Evolutionary conservation across 352 stramenopile genomes (phyloP).

Genomic region (Globisporangium perplexum): DNA sequence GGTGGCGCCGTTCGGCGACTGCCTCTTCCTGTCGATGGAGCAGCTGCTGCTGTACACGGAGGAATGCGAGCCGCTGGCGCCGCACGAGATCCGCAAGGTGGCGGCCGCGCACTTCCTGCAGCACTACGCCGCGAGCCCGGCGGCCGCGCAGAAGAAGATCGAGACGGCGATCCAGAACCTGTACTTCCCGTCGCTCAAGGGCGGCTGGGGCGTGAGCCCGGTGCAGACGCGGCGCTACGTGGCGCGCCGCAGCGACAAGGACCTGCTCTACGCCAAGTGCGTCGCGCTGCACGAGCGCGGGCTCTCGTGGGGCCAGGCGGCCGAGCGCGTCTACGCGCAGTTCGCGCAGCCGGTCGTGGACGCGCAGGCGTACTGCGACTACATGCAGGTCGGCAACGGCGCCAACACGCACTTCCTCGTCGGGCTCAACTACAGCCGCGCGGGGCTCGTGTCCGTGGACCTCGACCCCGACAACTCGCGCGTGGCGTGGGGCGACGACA

Average conservation of each 20-base stretch:
- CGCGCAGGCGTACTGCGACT: conserved; percentile 78
- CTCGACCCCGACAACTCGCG: conserved; percentile 67
- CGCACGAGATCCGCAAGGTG: conserved; percentile 63
- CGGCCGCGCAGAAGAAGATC: conserved; percentile 67
- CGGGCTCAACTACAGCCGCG: conserved; percentile 73
- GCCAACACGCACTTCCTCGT: conserved; percentile 78
- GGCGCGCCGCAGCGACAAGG: conserved; percentile 52
- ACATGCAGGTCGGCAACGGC: conserved; percentile 76
- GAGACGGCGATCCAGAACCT: conserved; percentile 82
- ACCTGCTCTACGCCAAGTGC: conserved; percentile 74
- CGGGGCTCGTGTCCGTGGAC: conserved; percentile 77
- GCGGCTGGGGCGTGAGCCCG: conserved; percentile 78
- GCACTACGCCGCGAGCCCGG: conserved; percentile 55
- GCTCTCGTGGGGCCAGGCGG: conserved; percentile 70
- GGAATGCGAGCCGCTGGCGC: conserved; percentile 68
- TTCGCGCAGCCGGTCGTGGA: conserved; percentile 66
- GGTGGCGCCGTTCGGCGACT: conserved; percentile 78
- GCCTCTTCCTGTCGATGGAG: conserved; percentile 85
- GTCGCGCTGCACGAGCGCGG: conserved; percentile 72
- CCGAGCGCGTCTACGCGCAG: conserved; percentile 73
- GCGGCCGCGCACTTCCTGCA: conserved; percentile 74
- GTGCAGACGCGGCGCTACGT: conserved; percentile 81
- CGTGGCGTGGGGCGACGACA: conserved; percentile 86
- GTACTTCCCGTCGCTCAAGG: conserved; percentile 78
- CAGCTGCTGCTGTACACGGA: conserved; percentile 83